Conservation (phyloP, 139 green algal genomes). For the Micromonas pusilla region DNA sequence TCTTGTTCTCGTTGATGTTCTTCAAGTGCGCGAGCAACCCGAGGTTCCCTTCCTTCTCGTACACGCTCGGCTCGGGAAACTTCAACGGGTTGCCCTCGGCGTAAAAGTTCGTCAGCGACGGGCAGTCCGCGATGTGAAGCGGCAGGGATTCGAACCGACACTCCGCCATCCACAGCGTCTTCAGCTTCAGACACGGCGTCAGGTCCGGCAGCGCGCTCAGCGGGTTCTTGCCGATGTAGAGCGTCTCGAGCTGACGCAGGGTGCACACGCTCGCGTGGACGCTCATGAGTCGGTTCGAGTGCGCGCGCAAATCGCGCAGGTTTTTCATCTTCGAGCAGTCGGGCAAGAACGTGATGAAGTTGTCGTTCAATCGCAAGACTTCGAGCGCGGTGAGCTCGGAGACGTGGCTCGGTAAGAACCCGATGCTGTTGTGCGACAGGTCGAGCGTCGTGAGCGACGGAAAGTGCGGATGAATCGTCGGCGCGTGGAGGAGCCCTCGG, state of each 20-base stretch:
- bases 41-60: neutral
- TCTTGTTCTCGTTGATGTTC: neutral
- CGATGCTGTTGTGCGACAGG: neutral
- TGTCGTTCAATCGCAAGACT: neutral
- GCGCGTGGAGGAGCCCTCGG: neutral
- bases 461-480: neutral
- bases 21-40: neutral
- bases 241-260: neutral
- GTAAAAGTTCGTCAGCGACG: neutral
- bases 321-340: neutral
- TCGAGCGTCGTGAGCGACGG: neutral
- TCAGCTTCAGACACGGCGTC: neutral
- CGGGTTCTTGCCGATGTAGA: neutral
- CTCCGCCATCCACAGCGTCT: neutral
- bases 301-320: neutral
- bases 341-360: neutral
- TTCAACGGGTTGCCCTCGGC: neutral
- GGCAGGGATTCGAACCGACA: neutral
- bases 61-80: neutral
- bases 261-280: neutral
- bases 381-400: neutral
- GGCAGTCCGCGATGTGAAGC: neutral
- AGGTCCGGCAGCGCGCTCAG: neutral
- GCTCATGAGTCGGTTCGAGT: neutral
- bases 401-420: neutral